These are phyloP conservation scores for Cymbopogon flexuosus DNA, from an alignment of 202 grass and related monocot genomes.

Conservation along the genomic window DNA sequence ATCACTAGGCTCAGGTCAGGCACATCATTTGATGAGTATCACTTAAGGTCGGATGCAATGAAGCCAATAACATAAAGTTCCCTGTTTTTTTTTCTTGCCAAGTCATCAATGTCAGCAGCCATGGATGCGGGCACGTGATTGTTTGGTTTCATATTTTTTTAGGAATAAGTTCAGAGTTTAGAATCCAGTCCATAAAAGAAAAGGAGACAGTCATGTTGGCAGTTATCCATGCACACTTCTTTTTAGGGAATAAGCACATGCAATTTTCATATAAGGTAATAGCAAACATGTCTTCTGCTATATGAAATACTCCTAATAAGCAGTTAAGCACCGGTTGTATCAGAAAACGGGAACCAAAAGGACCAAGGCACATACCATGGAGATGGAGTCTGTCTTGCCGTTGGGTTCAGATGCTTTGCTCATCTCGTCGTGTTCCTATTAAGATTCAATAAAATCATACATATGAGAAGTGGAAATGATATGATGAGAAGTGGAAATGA, in stretches of 20 bases:
- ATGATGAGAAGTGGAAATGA: slow-evolving; percentile 7
- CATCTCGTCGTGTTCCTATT: slow-evolving; percentile 36
- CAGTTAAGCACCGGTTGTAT: neutral
- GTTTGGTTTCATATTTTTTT: neutral
- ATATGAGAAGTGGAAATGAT: neutral
- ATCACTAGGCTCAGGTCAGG: neutral
- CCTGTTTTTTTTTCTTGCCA: neutral
- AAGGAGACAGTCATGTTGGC: neutral
- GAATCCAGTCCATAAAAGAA: neutral
- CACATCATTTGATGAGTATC: neutral
- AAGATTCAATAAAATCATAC: slow-evolving; percentile 12
- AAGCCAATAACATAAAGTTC: neutral
- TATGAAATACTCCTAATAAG: neutral
- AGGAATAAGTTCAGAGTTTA: neutral
- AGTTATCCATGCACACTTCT: too few species aligned
- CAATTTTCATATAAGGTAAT: neutral
- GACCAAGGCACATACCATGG: slow-evolving; percentile 34
- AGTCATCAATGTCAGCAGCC: neutral
- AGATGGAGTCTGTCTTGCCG: slow-evolving; percentile 16
- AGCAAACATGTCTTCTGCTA: neutral
- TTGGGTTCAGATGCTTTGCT: slow-evolving; percentile 38
- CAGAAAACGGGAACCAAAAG: neutral
- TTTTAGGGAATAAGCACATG: too few species aligned
- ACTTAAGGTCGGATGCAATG: neutral
- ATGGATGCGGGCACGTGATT: neutral